Conservation (phyloP, 2,329 filamentous ascomycete genomes). For the Ophiostoma sp. region DNA sequence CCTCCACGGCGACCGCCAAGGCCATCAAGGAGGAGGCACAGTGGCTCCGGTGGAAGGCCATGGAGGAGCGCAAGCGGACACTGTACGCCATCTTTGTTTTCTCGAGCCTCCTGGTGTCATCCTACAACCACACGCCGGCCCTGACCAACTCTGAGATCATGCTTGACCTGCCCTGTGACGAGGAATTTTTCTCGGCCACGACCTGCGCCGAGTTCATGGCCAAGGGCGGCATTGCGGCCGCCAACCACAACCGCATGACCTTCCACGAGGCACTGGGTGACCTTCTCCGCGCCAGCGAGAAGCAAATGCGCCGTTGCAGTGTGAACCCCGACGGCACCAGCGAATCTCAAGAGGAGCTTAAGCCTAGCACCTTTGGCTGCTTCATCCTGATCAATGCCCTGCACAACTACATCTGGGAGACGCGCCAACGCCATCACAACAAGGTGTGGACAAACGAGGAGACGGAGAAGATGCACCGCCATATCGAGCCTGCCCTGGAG, state of each 20-base stretch:
- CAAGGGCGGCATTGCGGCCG: conserved; percentile 69
- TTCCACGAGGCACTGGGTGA: conserved; percentile 82
- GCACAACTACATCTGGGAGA: conserved; percentile 99
- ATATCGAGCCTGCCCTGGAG: conserved; percentile 89
- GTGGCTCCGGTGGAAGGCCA: conserved; percentile 86
- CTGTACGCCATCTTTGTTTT: conserved; percentile 88
- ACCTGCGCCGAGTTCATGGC: conserved; percentile 78
- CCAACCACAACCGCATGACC: conserved; percentile 68
- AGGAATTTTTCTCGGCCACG: conserved; percentile 84
- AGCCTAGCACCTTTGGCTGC: conserved; percentile 88
- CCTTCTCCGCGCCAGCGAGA: conserved; percentile 74
- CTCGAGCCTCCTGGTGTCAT: conserved; percentile 85
- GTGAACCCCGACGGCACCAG: conserved; percentile 52
- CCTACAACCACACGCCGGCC: conserved; percentile 88
- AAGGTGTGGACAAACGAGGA: conserved; percentile 89
- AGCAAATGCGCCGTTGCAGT: conserved; percentile 46
- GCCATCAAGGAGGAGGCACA: conserved; percentile 62
- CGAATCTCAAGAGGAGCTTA: conserved; percentile 61
- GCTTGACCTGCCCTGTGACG: conserved; percentile 87
- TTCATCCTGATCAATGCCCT: conserved; percentile 89
- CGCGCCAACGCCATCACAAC: conserved; percentile 82
- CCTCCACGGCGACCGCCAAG: conserved; percentile 34
- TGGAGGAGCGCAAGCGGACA: conserved; percentile 90
- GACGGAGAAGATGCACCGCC: conserved; percentile 92
- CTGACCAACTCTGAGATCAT: conserved; percentile 92